Conservation (phyloP, 2,329 filamentous ascomycete species). For the Mariannaea elegans region DNA sequence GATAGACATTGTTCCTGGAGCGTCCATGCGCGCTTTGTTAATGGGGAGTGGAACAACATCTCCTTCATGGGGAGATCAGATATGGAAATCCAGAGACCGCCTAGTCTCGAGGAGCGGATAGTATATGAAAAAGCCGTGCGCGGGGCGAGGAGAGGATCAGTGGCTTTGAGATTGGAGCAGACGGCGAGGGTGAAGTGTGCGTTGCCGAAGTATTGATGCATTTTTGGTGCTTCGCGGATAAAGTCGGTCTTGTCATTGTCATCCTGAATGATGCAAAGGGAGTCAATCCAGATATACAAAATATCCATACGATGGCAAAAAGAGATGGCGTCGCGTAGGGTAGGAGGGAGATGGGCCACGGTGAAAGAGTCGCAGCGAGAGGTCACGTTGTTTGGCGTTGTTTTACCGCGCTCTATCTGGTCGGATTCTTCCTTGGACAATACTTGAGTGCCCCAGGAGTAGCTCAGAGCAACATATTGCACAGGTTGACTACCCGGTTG, state of each 20-base stretch:
- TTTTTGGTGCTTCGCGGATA: constrained; percentile 8
- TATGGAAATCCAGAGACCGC: constrained; percentile 3
- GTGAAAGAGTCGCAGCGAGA: background rate
- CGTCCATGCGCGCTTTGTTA: constrained; percentile 7
- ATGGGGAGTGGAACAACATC: background rate
- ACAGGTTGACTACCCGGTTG: background rate
- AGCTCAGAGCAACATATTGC: constrained; percentile 8
- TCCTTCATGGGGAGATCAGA: background rate
- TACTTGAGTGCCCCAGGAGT: constrained; percentile 7
- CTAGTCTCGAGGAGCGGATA: background rate
- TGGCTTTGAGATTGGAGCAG: constrained; percentile 10
- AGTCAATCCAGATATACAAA: constrained; percentile 4
- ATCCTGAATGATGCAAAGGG: constrained; percentile 8
- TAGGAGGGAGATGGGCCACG: background rate
- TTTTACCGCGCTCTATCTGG: background rate
- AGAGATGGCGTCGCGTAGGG: background rate
- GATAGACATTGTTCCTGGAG: constrained; percentile 10
- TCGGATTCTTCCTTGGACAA: background rate
- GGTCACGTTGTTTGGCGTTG: background rate
- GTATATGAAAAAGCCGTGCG: background rate
- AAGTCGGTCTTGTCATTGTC: constrained; percentile 1
- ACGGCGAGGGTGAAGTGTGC: constrained; percentile 9
- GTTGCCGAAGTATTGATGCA: constrained; percentile 13
- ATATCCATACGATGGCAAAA: background rate
- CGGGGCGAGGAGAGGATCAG: background rate